phyloP scores from a whole-genome alignment of 1,284 basidiomycete genomes.

The Cronartium quercuum region DNA sequence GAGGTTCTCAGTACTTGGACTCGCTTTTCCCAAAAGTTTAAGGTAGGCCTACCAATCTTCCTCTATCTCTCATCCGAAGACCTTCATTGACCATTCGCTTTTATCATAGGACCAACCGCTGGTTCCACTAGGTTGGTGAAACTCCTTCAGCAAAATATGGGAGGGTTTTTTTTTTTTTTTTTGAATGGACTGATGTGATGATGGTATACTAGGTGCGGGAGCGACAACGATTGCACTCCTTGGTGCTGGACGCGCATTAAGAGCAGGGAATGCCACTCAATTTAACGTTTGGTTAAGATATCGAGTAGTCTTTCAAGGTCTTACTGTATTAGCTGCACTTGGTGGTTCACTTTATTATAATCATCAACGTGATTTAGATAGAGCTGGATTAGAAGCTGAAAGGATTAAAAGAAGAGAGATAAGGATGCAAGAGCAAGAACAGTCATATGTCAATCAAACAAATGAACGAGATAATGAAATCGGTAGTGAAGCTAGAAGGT shows the following conservation, averaged over 20 bases:
- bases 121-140: background rate
- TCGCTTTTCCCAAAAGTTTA: background rate
- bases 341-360: conserved; percentile 32
- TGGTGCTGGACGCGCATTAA: conserved; percentile 12
- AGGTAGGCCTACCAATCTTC: background rate
- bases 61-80: background rate
- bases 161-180: too few species aligned
- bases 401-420: background rate
- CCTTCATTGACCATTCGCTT: background rate
- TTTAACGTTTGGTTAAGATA: conserved; percentile 29
- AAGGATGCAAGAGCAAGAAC: background rate
- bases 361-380: background rate
- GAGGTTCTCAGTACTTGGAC: background rate
- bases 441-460: background rate
- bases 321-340: conserved; percentile 26
- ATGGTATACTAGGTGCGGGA: conserved; percentile 33
- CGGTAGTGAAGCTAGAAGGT: background rate
- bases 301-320: conserved; percentile 26
- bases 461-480: background rate
- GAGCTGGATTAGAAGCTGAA: background rate
- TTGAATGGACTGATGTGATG: too few species aligned
- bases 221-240: conserved; percentile 30
- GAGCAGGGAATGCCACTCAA: conserved; percentile 6
- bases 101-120: background rate
- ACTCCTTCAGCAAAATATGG: background rate